Evolutionary conservation across 2,329 filamentous ascomycete genomes (phyloP).

Genomic region (Colletotrichum sp.): DNA sequence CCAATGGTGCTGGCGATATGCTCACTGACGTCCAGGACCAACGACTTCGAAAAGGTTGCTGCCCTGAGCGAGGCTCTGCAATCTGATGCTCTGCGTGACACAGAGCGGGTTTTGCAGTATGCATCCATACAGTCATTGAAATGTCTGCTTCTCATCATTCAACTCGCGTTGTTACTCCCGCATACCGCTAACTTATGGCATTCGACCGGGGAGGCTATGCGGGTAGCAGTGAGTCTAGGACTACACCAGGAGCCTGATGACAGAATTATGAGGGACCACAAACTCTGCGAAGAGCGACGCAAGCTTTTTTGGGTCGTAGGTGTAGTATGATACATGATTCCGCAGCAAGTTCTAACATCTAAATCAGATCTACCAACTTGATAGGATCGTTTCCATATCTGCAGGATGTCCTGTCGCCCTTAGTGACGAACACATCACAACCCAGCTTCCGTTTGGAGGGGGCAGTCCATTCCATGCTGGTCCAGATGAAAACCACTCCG

Average conservation of each 20-base stretch:
- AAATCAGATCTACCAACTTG: neutral
- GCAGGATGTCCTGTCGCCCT: neutral
- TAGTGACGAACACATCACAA: neutral
- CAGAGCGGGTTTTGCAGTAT: neutral
- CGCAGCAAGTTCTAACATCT: neutral
- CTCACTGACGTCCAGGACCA: neutral
- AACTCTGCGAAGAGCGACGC: neutral
- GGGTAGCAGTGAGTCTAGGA: neutral
- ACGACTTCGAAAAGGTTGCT: neutral
- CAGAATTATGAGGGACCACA: neutral
- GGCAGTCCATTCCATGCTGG: neutral
- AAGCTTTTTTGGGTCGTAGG: neutral
- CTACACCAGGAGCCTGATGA: neutral
- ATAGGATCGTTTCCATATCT: neutral
- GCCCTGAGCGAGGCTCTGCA: neutral
- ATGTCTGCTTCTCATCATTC: neutral
- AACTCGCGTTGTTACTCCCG: neutral
- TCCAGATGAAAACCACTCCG: fast-evolving
- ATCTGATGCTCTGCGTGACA: neutral
- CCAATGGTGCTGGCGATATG: neutral
- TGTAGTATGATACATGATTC: fast-evolving
- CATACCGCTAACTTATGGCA: neutral
- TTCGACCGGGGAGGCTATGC: neutral
- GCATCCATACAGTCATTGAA: neutral
- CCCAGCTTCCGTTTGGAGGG: neutral